phyloP scores from a whole-genome alignment of 805 yeast genomes.

The Candida adriatica region DNA sequence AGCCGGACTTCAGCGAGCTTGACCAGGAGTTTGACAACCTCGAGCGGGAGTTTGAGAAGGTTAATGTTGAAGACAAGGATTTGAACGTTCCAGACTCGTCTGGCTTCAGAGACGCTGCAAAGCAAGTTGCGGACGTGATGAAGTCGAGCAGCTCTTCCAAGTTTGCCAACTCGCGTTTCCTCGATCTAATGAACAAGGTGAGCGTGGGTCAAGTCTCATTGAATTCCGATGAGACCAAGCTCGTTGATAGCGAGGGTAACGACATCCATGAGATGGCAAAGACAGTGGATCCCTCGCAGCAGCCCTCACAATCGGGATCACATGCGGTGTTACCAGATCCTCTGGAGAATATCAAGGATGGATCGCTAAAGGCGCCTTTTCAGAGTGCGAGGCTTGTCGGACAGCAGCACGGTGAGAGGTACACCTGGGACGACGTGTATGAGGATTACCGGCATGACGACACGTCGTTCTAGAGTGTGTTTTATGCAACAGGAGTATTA shows the following conservation, averaged over 20 bases:
- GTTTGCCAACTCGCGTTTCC: conserved; percentile 22
- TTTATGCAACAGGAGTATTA: conserved; percentile 6
- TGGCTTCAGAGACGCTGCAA: conserved; percentile 21
- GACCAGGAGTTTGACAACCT: conserved; percentile 14
- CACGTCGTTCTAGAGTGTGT: conserved; percentile 19
- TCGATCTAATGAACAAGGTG: conserved; percentile 21
- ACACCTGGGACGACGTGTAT: conserved; percentile 26
- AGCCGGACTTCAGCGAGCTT: conserved; percentile 8
- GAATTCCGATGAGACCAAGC: conserved; percentile 19
- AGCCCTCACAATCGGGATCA: conserved; percentile 2
- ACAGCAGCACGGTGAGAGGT: conserved; percentile 13
- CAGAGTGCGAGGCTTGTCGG: conserved; percentile 18
- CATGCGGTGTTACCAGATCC: conserved; percentile 22
- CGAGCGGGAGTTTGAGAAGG: conserved; percentile 11
- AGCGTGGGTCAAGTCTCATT: conserved; percentile 19
- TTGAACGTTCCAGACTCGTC: conserved; percentile 7
- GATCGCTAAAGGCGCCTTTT: conserved; percentile 19
- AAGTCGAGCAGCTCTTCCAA: conserved; percentile 11
- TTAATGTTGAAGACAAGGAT: conserved; percentile 9
- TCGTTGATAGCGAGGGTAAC: conserved; percentile 19
- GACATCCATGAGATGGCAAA: conserved; percentile 17
- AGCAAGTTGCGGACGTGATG: conserved; percentile 22
- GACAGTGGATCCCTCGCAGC: conserved; percentile 2
- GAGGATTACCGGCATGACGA: conserved; percentile 24
- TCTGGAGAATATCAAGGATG: conserved; percentile 16